Evolutionary conservation across 169 alveolate genomes (phyloP), one percentile per base, ranked within the genome.

Genomic region (Plasmodium vivax): DNA sequence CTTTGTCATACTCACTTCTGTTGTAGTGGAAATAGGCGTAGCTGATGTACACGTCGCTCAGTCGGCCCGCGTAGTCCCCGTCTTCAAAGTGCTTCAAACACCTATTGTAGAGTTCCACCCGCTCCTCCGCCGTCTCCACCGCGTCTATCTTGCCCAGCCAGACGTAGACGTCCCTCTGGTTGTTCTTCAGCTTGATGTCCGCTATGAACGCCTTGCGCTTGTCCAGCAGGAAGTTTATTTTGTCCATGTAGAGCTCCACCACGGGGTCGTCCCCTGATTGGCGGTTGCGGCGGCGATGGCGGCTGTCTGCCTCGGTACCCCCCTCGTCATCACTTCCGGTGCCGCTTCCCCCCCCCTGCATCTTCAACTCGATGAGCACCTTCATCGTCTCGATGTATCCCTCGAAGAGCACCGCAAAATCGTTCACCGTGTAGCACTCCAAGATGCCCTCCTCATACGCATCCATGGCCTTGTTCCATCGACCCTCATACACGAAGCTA

Each of bases 381-480:
- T 90, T 90, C 74, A 90, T 41, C 41, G 80, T 90, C 47, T 90
- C 94, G 8, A 90, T 90, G 74, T 90, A 90, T 30, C 83, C 83
- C 36, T 90, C 94, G 41, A 90, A 90, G 23, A 90, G 90, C 0
- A 19, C 54, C 4, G 90, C 16, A n/a, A 90, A 90, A 30, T 90
- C 94, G 72, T 90, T 90, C 27, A 90, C 75, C 9, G 94, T 68
- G 54, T 90, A 90, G 36, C 91, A 90, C 68, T 90, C 94, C 7
- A 83, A 80, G 9, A 90, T 79, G 9, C 94, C 94, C 34, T 90
- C 94, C 38, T 90, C 94, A 79, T 90, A 90, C 0, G 82, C 36
- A 90, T 90, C 94, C 94, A 90, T 90, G 23, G 94, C 94, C 38
- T 90, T 90, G 23, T 90, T 90, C 94, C 94, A 90, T 43, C 94